Evolutionary conservation across 2,329 filamentous ascomycete species (phyloP), one percentile per base, ranked within the genome.

Genomic region (Neofusicoccum ribis): DNA sequence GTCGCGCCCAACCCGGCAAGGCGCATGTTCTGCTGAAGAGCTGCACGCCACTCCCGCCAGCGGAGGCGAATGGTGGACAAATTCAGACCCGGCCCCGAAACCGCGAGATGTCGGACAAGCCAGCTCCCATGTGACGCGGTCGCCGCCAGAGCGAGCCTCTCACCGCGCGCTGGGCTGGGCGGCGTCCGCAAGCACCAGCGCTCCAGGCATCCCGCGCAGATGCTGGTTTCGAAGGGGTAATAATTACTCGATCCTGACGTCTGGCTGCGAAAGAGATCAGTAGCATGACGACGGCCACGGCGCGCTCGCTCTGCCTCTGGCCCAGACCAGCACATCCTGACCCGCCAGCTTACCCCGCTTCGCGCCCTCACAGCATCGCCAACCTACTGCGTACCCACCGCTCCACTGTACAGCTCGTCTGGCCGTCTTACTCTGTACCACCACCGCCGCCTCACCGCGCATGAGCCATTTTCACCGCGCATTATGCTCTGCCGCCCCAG

Each of bases 161-260:
- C 23, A 3, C 23, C 23, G 41, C 37, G 39, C 7, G 37, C 20
- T 46, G 39, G 36, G 39, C 54, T 46, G 46, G 54, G 54, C 54
- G 15, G 11, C 12, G 17, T 12, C 20, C 5, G 7, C 39, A 44
- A 9, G 11, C 39, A 59, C 37, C 20, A 5, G 37, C 52, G 7
- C 52, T n/a, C 23, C 17, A 17, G 14, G 20, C 39, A 58, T 58
- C 54, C 54, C 54, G 54, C 54, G 54, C 39, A 6, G 15, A 17
- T 44, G 56, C 17, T 23, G 31, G 31, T 60, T 60, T 60, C 27
- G 39, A 58, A 43, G 20, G 52, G 52, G 52, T 58, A 58, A 58
- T 58, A 12, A 37, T 60, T 60, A 60, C 56, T 60, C 56, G 56
- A 60, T 60, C n/a, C 27, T 31, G 27, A n/a, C 20, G 46, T 20